These are phyloP conservation scores for Blastobotrys petasosporus DNA, from an alignment of 1,139 yeast genomes.

Conservation along the genomic window DNA sequence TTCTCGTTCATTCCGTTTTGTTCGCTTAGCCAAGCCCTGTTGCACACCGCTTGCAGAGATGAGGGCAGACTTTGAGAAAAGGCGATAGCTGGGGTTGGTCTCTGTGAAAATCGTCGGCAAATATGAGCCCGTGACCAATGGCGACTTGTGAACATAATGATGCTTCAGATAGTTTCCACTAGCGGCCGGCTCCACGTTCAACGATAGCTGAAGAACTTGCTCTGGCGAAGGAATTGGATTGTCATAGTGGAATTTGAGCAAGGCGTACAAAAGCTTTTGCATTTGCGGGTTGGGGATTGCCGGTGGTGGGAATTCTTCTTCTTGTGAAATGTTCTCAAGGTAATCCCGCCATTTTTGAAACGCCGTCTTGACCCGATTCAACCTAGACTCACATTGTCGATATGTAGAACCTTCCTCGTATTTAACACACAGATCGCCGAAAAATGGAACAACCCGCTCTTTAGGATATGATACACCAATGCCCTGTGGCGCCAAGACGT, in stretches of 20 bases:
- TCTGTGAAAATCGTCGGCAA: slow-evolving; percentile 58
- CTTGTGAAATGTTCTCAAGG: slow-evolving; percentile 39
- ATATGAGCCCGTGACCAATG: slow-evolving; percentile 51
- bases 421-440: slow-evolving; percentile 69
- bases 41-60: slow-evolving; percentile 28
- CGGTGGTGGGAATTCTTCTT: slow-evolving; percentile 31
- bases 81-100: slow-evolving; percentile 45
- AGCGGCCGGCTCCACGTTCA: slow-evolving; percentile 41
- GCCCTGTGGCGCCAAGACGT: slow-evolving; percentile 85
- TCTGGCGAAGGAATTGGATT: slow-evolving; percentile 20
- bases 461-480: slow-evolving; percentile 73
- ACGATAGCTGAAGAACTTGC: slow-evolving; percentile 38
- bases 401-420: slow-evolving; percentile 39
- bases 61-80: slow-evolving; percentile 48
- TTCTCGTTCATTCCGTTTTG: background rate
- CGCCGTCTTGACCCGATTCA: slow-evolving; percentile 65
- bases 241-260: slow-evolving; percentile 32
- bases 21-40: slow-evolving; percentile 5
- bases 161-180: slow-evolving; percentile 39
- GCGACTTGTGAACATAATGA: slow-evolving; percentile 43
- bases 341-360: slow-evolving; percentile 80
- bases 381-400: slow-evolving; percentile 57
- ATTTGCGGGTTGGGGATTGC: slow-evolving; percentile 31
- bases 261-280: slow-evolving; percentile 34
- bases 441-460: slow-evolving; percentile 78